phyloP scores from a whole-genome alignment of 2,329 filamentous ascomycete species.

The Eutypa lata region DNA sequence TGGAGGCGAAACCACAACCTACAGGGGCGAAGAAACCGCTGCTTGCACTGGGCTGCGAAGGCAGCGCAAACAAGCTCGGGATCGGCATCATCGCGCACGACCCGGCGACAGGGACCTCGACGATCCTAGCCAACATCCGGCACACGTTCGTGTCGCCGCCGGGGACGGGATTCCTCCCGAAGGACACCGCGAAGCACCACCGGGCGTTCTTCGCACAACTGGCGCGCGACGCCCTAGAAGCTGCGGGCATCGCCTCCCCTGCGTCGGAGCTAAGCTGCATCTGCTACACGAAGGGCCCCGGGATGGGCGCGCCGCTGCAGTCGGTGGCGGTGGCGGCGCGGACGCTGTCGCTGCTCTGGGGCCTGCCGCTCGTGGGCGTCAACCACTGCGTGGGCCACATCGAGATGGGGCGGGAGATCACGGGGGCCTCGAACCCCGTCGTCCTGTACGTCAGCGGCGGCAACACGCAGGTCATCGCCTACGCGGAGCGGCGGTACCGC shows the following conservation, averaged over 20 bases:
- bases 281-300: slow-evolving; percentile 92
- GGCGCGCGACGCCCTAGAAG: slow-evolving; percentile 73
- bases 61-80: slow-evolving; percentile 96
- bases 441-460: slow-evolving; percentile 94
- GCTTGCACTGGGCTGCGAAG: slow-evolving; percentile 67
- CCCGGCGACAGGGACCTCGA: slow-evolving; percentile 48
- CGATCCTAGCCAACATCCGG: slow-evolving; percentile 87
- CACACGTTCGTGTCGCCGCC: slow-evolving; percentile 92
- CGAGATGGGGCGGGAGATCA: slow-evolving; percentile 95
- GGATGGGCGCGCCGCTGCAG: slow-evolving; percentile 92
- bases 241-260: slow-evolving; percentile 59
- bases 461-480: slow-evolving; percentile 97
- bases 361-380: slow-evolving; percentile 79
- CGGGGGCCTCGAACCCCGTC: slow-evolving; percentile 84
- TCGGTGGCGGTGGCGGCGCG: slow-evolving; percentile 83
- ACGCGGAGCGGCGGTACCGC: slow-evolving; percentile 88
- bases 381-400: slow-evolving; percentile 99
- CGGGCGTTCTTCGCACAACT: slow-evolving; percentile 77
- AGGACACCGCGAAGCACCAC: slow-evolving; percentile 93
- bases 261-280: slow-evolving; percentile 82
- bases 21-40: slow-evolving; percentile 33
- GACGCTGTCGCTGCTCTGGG: slow-evolving; percentile 79
- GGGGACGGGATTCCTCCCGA: slow-evolving; percentile 91
- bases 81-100: slow-evolving; percentile 87
- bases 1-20: not conserved